phyloP scores from a whole-genome alignment of 345 rosid species.

The Dovyalis caffra region DNA sequence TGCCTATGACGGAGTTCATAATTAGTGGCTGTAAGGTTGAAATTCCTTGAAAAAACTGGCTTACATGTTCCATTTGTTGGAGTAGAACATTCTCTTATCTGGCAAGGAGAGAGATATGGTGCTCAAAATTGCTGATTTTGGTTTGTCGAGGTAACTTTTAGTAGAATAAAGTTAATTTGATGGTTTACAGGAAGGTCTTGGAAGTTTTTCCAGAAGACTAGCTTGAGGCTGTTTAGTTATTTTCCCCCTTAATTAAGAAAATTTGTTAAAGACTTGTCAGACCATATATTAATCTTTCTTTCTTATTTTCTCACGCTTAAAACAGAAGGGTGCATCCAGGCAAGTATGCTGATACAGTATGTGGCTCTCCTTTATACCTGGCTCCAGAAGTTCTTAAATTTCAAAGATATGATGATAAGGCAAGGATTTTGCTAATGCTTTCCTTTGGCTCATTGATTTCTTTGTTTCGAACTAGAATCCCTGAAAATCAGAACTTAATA shows the following conservation, averaged over 20 bases:
- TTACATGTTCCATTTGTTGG: conserved; percentile 20
- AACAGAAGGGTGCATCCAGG: conserved; percentile 46
- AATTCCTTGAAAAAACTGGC: conserved; percentile 2
- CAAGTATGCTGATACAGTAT: conserved; percentile 48
- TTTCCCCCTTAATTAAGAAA: background rate
- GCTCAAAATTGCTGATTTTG: conserved; percentile 79
- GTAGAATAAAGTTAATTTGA: background rate
- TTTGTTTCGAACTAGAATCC: background rate
- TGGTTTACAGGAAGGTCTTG: background rate
- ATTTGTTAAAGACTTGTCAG: background rate
- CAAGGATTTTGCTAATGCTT: conserved; percentile 2
- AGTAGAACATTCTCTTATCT: conserved; percentile 59
- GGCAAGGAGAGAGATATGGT: conserved; percentile 40
- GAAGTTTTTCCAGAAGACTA: background rate
- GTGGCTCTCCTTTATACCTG: conserved; percentile 74
- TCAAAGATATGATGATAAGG: conserved; percentile 67
- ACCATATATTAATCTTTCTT: background rate
- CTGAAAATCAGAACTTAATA: conserved; percentile 3
- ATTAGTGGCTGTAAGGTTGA: background rate
- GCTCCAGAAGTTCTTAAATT: conserved; percentile 79
- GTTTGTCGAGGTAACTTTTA: conserved; percentile 56
- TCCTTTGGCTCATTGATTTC: background rate
- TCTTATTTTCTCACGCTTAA: background rate
- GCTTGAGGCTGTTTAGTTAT: background rate
- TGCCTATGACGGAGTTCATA: background rate